Conservation (phyloP, 75 land plant species). For the Ceratopteris richardii region DNA sequence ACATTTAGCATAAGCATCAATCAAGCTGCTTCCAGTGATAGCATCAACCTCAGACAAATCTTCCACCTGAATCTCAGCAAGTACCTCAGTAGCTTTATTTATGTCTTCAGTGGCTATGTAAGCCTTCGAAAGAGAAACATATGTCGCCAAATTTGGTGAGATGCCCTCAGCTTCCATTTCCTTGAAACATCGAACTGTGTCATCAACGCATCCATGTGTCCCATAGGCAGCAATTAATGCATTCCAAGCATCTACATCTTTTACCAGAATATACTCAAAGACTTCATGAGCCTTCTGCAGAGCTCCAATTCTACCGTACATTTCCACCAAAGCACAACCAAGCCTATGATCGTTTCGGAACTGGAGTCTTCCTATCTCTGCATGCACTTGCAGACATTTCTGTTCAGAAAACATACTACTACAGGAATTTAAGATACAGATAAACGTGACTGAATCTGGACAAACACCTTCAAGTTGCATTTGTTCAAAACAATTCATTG, state of each 20-base stretch:
- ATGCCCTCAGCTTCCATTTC: constrained; percentile 2
- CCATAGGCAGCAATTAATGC: constrained; percentile 21
- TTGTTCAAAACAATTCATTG: background rate
- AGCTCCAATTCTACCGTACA: background rate
- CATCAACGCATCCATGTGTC: constrained; percentile 13
- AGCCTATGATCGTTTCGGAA: background rate
- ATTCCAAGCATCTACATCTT: background rate
- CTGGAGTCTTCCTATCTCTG: background rate
- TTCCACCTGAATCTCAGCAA: background rate
- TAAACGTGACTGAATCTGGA: background rate
- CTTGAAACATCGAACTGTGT: constrained; percentile 9
- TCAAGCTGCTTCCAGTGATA: too few relatives aligned
- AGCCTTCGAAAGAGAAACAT: constrained; percentile 26
- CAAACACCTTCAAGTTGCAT: background rate
- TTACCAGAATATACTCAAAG: background rate
- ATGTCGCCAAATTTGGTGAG: constrained; percentile 21
- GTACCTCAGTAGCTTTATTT: too few relatives aligned
- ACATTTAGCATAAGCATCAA: too few relatives aligned
- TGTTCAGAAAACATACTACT: background rate
- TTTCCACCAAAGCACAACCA: background rate
- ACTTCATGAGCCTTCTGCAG: background rate
- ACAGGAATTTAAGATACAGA: background rate
- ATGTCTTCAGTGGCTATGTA: too few relatives aligned
- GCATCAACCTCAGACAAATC: too few relatives aligned
- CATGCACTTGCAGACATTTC: background rate